Evolutionary conservation across 208 protist genomes (phyloP).

Genomic region (Trypanosoma theileri): DNA sequence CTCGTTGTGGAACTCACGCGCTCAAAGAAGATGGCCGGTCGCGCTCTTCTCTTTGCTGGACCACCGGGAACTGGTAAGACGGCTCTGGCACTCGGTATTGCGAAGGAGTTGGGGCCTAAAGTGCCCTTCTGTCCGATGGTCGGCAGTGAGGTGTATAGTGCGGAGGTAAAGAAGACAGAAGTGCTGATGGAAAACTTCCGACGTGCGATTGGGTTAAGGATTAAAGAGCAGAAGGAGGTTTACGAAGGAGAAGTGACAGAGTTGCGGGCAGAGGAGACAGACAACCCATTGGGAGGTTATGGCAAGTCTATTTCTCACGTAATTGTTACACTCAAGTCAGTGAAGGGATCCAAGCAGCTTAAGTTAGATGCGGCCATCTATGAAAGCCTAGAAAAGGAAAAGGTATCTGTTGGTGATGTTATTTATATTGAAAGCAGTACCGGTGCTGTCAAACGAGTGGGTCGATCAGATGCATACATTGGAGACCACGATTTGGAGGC

Average conservation of each 20-base stretch:
- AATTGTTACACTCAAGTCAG: constrained; percentile 98
- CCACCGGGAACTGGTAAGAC: constrained; percentile 98
- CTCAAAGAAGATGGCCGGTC: constrained; percentile 99
- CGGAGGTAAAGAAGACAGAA: constrained; percentile 99
- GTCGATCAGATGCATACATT: constrained; percentile 95
- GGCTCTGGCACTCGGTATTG: constrained; percentile 97
- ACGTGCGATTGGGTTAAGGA: constrained; percentile 98
- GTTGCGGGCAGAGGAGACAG: constrained; percentile 98
- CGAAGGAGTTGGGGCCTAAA: constrained; percentile 99
- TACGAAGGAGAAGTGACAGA: constrained; percentile 99
- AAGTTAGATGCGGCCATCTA: constrained; percentile 99
- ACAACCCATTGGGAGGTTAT: constrained; percentile 97
- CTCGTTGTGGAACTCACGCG: constrained; percentile 99
- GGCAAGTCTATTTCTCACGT: constrained; percentile 98
- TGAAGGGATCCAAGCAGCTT: constrained; percentile 98
- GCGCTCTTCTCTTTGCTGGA: constrained; percentile 99
- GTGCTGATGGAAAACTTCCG: constrained; percentile 99
- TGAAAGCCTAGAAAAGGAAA: constrained; percentile 99
- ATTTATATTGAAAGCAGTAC: constrained; percentile 99
- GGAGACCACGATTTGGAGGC: constrained; percentile 97
- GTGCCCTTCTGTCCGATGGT: constrained; percentile 99
- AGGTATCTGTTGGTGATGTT: constrained; percentile 98
- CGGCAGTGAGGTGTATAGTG: constrained; percentile 99
- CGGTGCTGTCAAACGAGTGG: constrained; percentile 97
- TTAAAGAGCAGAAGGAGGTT: constrained; percentile 99